Conservation (phyloP, 192 early-diverging fungal species). For the Coemansia sp. region DNA sequence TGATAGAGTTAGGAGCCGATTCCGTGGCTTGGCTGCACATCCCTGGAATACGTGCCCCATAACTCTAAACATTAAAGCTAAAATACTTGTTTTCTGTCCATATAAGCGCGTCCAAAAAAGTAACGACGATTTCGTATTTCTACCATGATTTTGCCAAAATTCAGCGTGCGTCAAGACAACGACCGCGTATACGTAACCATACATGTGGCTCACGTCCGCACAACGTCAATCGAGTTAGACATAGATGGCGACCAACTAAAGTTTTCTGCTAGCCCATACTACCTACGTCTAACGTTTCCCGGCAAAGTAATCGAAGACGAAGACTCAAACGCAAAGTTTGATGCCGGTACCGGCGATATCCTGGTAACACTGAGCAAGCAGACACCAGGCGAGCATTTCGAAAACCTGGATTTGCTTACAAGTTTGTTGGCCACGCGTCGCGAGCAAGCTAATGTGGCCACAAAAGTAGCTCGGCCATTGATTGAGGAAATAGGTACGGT, state of each 20-base stretch:
- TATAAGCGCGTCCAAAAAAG: too few species aligned
- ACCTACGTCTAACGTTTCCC: conserved; percentile 81
- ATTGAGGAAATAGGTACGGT: conserved; percentile 33
- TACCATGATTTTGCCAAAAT: conserved; percentile 90
- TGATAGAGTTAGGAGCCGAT: too few species aligned
- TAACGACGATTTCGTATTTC: too few species aligned
- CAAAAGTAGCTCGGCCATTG: conserved; percentile 12
- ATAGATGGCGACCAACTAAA: conserved; percentile 80
- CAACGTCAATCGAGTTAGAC: conserved; percentile 83
- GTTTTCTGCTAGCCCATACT: conserved; percentile 90
- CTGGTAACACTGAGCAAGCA: conserved; percentile 76
- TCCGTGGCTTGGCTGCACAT: too few species aligned
- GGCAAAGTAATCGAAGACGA: conserved; percentile 84
- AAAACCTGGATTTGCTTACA: conserved; percentile 84
- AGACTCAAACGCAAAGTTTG: conserved; percentile 70
- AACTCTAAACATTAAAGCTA: too few species aligned
- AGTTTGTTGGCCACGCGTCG: conserved; percentile 69
- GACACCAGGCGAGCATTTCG: conserved; percentile 73
- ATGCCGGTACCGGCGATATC: conserved; percentile 74
- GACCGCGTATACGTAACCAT: conserved; percentile 70
- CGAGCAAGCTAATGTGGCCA: conserved; percentile 35
- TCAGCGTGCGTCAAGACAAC: conserved; percentile 76
- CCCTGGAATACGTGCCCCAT: too few species aligned
- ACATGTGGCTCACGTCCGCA: conserved; percentile 80
- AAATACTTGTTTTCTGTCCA: too few species aligned